Evolutionary conservation across 441 rosid species (phyloP).

Genomic region (Capsella rubella): DNA sequence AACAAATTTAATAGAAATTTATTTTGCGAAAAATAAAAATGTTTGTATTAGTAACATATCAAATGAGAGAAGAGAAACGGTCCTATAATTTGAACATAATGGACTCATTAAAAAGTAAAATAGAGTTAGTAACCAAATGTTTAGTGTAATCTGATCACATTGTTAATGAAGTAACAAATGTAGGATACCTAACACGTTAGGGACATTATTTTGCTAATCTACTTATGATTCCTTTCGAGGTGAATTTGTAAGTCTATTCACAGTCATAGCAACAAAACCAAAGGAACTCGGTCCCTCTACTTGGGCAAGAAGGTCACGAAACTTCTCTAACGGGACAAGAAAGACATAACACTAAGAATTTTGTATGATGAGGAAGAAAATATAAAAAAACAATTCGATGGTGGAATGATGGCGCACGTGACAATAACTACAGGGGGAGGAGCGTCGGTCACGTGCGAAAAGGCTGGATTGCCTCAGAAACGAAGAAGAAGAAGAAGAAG

Average conservation of each 20-base stretch:
- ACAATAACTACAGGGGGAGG: conserved; percentile 63
- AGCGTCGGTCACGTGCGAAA: conserved; percentile 85
- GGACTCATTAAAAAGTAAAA: neutral
- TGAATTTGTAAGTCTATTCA: conserved; percentile 20
- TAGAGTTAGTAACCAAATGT: conserved; percentile 31
- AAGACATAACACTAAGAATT: conserved; percentile 8
- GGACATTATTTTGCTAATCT: conserved; percentile 28
- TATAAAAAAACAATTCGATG: conserved; percentile 42
- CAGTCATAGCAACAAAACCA: conserved; percentile 8
- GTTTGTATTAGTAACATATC: neutral
- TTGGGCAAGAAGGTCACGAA: conserved; percentile 36
- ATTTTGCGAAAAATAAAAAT: neutral
- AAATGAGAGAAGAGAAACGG: neutral
- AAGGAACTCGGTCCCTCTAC: conserved; percentile 42
- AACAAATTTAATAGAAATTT: too few species aligned
- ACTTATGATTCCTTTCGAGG: conserved; percentile 44
- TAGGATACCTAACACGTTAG: conserved; percentile 42
- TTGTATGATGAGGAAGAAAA: conserved; percentile 1
- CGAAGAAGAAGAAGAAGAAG: conserved; percentile 42
- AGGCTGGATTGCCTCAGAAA: conserved; percentile 58
- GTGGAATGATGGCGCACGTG: conserved; percentile 63
- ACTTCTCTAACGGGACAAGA: conserved; percentile 19
- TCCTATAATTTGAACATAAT: conserved; percentile 7
- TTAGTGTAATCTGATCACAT: conserved; percentile 18
- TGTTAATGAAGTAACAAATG: conserved; percentile 23